phyloP scores from a whole-genome alignment of 2,329 filamentous ascomycete species.

The Talaromyces sp. region DNA sequence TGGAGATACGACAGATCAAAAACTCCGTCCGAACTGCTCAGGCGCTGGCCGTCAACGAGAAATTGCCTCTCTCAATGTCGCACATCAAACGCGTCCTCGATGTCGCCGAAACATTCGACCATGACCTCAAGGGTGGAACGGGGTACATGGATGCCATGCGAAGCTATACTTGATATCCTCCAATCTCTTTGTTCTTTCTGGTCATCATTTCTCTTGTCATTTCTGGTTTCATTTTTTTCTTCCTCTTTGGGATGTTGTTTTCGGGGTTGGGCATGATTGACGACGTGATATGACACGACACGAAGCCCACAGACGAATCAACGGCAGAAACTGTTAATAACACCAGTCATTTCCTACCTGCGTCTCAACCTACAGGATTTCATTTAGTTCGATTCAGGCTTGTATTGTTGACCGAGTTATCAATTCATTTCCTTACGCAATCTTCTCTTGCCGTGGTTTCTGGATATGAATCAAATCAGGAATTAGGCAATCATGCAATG shows the following conservation, averaged over 20 bases:
- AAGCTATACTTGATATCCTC: slow-evolving; percentile 56
- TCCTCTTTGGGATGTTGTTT: not conserved
- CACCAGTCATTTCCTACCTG: not conserved
- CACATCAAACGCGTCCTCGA: slow-evolving; percentile 81
- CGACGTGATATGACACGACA: not conserved
- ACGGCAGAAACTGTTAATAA: not conserved
- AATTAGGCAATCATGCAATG: too few species aligned
- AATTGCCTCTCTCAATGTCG: slow-evolving; percentile 66
- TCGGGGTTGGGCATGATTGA: not conserved
- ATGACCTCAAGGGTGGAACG: slow-evolving; percentile 74
- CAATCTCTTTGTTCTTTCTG: not conserved
- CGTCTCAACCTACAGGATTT: not conserved
- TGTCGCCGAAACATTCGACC: slow-evolving; percentile 76
- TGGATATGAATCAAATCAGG: not conserved
- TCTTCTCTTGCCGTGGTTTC: not conserved
- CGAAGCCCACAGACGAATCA: not conserved
- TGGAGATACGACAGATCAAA: slow-evolving; percentile 63
- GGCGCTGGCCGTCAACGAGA: slow-evolving; percentile 73
- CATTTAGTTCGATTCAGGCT: not conserved
- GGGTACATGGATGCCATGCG: slow-evolving; percentile 82
- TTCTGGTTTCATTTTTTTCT: too few species aligned
- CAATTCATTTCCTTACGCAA: not conserved
- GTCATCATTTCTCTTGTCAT: slow-evolving; percentile 2
- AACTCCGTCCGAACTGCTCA: slow-evolving; percentile 81
- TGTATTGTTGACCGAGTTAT: slow-evolving; percentile 5